A percentile compares a stretch with the other conserved stretches of the same genome.
phyloP scores from a whole-genome alignment of 2,329 filamentous ascomycete species.

The Xylariaceae sp. region DNA sequence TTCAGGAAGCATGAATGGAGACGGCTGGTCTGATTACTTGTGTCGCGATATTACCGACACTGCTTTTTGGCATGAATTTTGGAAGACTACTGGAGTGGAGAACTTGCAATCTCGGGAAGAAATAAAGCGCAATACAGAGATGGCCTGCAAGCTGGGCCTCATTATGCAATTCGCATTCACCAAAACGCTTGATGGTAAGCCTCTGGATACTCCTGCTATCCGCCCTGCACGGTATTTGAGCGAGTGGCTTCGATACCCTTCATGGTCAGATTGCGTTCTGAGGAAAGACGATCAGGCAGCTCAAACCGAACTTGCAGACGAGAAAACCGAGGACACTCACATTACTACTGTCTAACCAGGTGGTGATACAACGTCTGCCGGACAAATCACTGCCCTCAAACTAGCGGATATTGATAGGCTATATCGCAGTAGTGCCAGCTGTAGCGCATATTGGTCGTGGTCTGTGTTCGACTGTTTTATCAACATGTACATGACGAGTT shows the following conservation, averaged over 20 bases:
- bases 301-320: too few relatives aligned
- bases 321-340: too few relatives aligned
- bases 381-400: too few relatives aligned
- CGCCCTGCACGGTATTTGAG: neutral
- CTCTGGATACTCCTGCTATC: neutral
- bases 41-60: neutral
- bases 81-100: neutral
- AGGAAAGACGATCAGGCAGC: neutral
- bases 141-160: neutral
- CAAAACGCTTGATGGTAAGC: neutral
- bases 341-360: neutral
- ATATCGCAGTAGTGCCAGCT: too few relatives aligned
- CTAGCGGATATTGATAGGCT: too few relatives aligned
- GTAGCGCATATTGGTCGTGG: too few relatives aligned
- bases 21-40: neutral
- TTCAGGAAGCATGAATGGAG: neutral
- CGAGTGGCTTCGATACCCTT: neutral
- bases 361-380: neutral
- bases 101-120: neutral
- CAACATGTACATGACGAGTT: too few relatives aligned
- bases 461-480: too few relatives aligned
- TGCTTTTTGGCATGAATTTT: neutral
- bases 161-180: constrained; percentile 1
- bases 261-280: neutral
- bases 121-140: neutral